Evolutionary conservation across 257 asterid genomes (phyloP).

Genomic region (Penstemon barbatus): DNA sequence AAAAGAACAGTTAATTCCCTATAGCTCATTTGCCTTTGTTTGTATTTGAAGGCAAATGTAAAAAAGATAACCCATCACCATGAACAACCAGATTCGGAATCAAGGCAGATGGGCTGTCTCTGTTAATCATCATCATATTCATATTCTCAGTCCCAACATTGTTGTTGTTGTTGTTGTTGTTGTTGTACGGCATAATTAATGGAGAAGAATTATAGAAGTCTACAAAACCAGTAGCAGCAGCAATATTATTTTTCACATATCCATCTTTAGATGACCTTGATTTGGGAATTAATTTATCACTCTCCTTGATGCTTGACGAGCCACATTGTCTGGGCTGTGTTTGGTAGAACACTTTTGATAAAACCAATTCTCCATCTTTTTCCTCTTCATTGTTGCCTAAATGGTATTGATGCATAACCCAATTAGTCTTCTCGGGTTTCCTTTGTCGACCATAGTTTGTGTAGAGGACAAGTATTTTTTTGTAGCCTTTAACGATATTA

Average conservation of each 20-base stretch:
- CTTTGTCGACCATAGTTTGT: slow-evolving; percentile 85
- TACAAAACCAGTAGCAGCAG: slow-evolving; percentile 26
- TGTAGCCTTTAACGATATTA: slow-evolving; percentile 58
- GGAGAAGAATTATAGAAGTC: slow-evolving; percentile 45
- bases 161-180: not conserved
- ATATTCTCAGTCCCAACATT: slow-evolving; percentile 32
- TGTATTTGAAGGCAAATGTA: slow-evolving; percentile 59
- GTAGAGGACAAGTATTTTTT: slow-evolving; percentile 83
- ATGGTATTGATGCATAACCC: slow-evolving; percentile 98
- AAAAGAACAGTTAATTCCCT: not conserved
- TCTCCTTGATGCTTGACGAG: slow-evolving; percentile 38
- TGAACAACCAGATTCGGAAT: slow-evolving; percentile 51
- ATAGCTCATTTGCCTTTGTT: slow-evolving; percentile 56
- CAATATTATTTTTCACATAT: slow-evolving; percentile 3
- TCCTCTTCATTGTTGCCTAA: slow-evolving; percentile 81
- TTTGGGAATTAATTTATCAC: not conserved
- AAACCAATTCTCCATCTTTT: slow-evolving; percentile 83
- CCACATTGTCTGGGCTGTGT: slow-evolving; percentile 90
- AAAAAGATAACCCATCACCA: slow-evolving; percentile 67
- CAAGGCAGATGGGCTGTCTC: slow-evolving; percentile 44
- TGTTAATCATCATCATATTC: slow-evolving; percentile 3
- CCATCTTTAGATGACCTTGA: slow-evolving; percentile 17
- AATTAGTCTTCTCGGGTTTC: slow-evolving; percentile 86
- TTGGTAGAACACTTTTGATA: slow-evolving; percentile 93
- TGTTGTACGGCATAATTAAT: slow-evolving; percentile 29